Base-by-base conservation (phyloP, 768 basidiomycete genomes). In the Collybia mongolica region DNA sequence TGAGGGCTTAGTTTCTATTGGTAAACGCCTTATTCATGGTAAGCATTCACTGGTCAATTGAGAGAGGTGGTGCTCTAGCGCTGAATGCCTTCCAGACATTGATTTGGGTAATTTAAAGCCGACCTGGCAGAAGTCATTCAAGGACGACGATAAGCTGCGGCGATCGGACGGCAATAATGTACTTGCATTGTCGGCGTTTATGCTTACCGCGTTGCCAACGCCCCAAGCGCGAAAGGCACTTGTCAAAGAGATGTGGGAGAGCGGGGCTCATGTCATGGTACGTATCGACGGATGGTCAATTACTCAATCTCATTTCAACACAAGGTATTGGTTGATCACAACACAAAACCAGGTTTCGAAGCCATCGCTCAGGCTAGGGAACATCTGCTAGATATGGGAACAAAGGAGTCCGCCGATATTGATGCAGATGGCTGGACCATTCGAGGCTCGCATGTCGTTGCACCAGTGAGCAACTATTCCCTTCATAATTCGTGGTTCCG, bases 201-300 rank as follows among this genome's bases (percentile, higher is more conserved):
- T 85, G 63, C 71, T 99, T 1, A 84, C 89, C n/a, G 80, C 89
- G 17, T 71, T 93, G 15, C 71, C 83, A 4, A 82, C 78, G 2
- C 64, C 81, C 36, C 58, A 83, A 15, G 77, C 82, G 7, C 78
- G 87, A 52, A 86, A 83, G 67, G 69, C 74, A 2, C 61, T 93
- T 39, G 75, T 95, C 22, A 83, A 86, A 60, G 83, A 90, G 58
- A 89, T 98, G 77, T 98, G 94, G 94, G 79, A 89, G 40, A 92
- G 91, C 59, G 93, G 91, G 39, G 93, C 93, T 18, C 82, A 88
- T 60, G 80, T 83, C 19, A 83, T 97, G 42, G 90, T 94, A 57
- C 55, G 71, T 50, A 42, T 37, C 37, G 52, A 54, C n/a, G 22
- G 51, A 32, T 23, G 37, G 42, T 47, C 38, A 12, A 36, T 39